phyloP scores from a whole-genome alignment of 352 stramenopile species.

The Globisporangium takayamanum region DNA sequence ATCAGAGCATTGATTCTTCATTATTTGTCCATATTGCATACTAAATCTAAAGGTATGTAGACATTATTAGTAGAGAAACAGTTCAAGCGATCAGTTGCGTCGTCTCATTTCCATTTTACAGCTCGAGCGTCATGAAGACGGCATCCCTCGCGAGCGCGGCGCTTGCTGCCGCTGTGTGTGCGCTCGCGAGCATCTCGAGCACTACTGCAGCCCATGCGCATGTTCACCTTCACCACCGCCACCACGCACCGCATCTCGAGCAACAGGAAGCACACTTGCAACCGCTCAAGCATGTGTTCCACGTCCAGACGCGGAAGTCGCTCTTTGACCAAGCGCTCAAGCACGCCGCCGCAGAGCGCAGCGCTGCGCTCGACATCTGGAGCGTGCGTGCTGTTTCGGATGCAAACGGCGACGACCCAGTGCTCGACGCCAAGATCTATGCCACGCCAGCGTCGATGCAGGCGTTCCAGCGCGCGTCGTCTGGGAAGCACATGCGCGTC shows the following conservation, averaged over 20 bases:
- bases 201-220: not conserved
- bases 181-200: not conserved
- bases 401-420: not conserved
- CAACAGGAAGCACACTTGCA: not conserved
- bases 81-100: no score
- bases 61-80: no score
- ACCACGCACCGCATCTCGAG: not conserved
- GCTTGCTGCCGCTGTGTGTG: no score
- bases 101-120: no score
- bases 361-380: slow-evolving; percentile 9
- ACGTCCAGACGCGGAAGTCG: slow-evolving; percentile 11
- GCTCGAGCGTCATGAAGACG: no score
- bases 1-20: no score
- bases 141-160: no score
- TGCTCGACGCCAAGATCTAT: slow-evolving; percentile 10
- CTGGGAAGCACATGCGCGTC: slow-evolving; percentile 1
- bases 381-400: slow-evolving; percentile 1
- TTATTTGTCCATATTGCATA: no score
- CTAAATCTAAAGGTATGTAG: no score
- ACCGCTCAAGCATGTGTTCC: slow-evolving; percentile 9
- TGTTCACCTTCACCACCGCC: slow-evolving; percentile 1
- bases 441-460: slow-evolving; percentile 7
- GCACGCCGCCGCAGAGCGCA: not conserved
- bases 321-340: slow-evolving; percentile 7
- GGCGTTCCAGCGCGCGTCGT: not conserved